Conservation (phyloP, 2,329 filamentous ascomycete genomes). For the Chaetomiaceae sp. region DNA sequence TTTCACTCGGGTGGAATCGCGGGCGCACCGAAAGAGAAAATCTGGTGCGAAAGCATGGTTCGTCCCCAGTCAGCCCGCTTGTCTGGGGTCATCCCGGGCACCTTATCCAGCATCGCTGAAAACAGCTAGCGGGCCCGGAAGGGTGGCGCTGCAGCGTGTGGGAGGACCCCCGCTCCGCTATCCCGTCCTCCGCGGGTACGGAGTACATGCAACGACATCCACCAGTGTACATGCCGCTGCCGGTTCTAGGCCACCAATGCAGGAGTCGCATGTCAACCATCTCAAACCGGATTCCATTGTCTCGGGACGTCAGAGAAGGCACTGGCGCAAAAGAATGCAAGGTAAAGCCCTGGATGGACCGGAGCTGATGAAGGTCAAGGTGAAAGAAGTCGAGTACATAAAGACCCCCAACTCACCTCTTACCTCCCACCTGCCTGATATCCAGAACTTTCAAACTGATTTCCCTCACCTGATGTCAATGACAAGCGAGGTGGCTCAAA, state of each 20-base stretch:
- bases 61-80: slow-evolving; percentile 1
- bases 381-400: no score
- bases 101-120: slow-evolving; percentile 4
- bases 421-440: no score
- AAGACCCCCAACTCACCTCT: no score
- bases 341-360: no score
- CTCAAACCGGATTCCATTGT: background rate
- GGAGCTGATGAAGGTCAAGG: no score
- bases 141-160: slow-evolving; percentile 15
- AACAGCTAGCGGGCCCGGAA: slow-evolving; percentile 10
- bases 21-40: background rate
- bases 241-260: slow-evolving; percentile 5
- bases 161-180: slow-evolving; percentile 8
- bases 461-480: no score
- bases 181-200: background rate
- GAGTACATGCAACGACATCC: background rate
- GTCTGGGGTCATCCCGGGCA: slow-evolving; percentile 13
- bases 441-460: background rate
- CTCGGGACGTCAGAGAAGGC: background rate
- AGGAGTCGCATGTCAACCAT: background rate
- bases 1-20: slow-evolving; percentile 13
- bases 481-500: no score
- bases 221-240: background rate
- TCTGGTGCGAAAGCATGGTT: slow-evolving; percentile 9
- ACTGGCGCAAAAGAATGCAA: no score